phyloP scores from a whole-genome alignment of 306 rosid genomes.

The Luffa acutangula region DNA sequence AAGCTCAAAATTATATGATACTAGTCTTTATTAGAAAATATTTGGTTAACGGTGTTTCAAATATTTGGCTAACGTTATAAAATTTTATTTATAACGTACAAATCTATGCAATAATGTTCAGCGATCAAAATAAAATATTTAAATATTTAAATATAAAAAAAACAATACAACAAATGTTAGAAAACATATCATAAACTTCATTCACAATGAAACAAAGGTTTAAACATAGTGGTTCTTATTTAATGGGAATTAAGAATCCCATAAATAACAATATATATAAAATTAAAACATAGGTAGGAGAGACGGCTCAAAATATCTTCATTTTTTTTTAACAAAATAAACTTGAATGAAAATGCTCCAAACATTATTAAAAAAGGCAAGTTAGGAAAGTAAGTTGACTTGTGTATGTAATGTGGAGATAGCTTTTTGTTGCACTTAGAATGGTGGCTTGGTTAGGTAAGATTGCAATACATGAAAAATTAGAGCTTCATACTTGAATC shows the following conservation, averaged over 20 bases:
- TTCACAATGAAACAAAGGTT: background rate
- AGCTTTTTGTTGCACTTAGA: background rate
- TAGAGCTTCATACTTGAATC: background rate
- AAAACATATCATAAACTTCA: background rate
- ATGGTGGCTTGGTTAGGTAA: constrained; percentile 1
- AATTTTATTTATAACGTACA: too few species aligned
- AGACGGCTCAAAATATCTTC: background rate
- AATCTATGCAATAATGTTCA: background rate
- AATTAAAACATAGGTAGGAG: background rate
- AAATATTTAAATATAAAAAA: background rate
- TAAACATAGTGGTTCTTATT: too few species aligned
- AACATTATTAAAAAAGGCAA: background rate
- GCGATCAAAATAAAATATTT: background rate
- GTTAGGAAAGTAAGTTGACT: constrained; percentile 1
- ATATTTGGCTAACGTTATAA: too few species aligned
- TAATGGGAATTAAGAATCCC: too few species aligned
- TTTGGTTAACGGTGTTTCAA: too few species aligned
- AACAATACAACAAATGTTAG: too few species aligned
- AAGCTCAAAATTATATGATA: background rate
- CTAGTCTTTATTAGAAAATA: background rate
- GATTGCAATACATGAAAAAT: background rate
- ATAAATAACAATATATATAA: too few species aligned
- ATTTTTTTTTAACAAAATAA: background rate
- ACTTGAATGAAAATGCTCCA: background rate
- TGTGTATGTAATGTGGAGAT: background rate